Evolutionary conservation across 2,329 filamentous ascomycete genomes (phyloP), one percentile per base, ranked within the genome.

Genomic region (Pseudogymnoascus sp.): DNA sequence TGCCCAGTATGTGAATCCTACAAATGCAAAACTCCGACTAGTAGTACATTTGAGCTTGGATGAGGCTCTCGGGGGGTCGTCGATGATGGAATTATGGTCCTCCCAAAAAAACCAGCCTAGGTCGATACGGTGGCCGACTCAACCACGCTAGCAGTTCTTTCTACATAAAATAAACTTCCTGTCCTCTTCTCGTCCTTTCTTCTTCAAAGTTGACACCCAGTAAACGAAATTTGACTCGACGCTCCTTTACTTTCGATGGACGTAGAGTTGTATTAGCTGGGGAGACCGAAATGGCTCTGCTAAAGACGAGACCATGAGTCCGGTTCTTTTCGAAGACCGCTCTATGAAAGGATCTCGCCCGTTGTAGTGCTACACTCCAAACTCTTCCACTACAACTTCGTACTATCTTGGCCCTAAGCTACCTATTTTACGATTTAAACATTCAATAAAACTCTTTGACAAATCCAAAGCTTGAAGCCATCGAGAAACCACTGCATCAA

Each of bases 161-260:
- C 60, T 10, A 61, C 33, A 58, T 52, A 55, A 61, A 45, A 36
- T 21, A 36, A 37, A 52, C n/a, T 58, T 64, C 61, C 18, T 65
- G 62, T 65, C 61, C 60, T 66, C 65, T 66, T 69, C 74, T 71
- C 73, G 73, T 74, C 73, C 74, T 69, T 68, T 73, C 70, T 71
- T 71, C 70, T 74, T 66, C 73, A 83, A 85, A 84, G 80, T 84
- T 84, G 76, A 78, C 72, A 72, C 72, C 80, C 80, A 77, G 75
- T 77, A 75, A 74, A 74, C 73, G 74, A 79, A 82, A 84, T 84
- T 85, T 85, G 83, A 82, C 82, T 77, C 76, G 73, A 72, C 78
- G 78, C 72, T 74, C 78, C 74, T 66, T 69, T 65, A 67, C 33
- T 40, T 70, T 72, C 70, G 70, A 77, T 81, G 80, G 77, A 77